A percentile compares a stretch with the other conserved stretches of the same genome.
Conservation (phyloP, 192 early-diverging fungal species). For the Backusella tuberculispora region DNA sequence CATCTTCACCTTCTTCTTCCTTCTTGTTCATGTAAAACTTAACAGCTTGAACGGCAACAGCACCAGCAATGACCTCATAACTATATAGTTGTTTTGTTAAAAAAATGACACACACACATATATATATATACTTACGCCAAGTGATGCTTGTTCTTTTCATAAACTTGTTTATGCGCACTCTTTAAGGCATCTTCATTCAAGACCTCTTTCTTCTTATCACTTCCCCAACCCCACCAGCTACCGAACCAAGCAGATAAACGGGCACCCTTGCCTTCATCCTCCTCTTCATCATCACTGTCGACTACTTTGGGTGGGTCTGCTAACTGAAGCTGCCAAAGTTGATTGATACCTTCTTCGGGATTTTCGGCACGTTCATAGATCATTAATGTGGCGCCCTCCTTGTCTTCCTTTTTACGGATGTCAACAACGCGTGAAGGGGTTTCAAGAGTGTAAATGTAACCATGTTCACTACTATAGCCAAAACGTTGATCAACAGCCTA, state of each 20-base stretch:
- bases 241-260: conserved; percentile 31
- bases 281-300: conserved; percentile 24
- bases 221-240: conserved; percentile 23
- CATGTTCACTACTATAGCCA: conserved; percentile 5
- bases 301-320: conserved; percentile 18
- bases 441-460: conserved; percentile 23
- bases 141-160: conserved; percentile 22
- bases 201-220: neutral
- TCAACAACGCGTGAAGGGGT: conserved; percentile 13
- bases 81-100: neutral
- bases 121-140: conserved; percentile 19
- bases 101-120: neutral
- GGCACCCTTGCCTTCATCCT: conserved; percentile 24
- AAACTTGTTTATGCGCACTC: conserved; percentile 24
- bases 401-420: conserved; percentile 24
- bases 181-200: conserved; percentile 20
- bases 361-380: conserved; percentile 4
- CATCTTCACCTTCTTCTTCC: conserved; percentile 27
- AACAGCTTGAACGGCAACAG: conserved; percentile 61
- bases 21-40: conserved; percentile 42
- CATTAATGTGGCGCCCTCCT: conserved; percentile 15
- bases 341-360: conserved; percentile 1
- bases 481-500: conserved; percentile 31
- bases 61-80: conserved; percentile 52
- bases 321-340: conserved; percentile 13